Percentiles rank a stretch among this genome's conserved stretches.
Evolutionary conservation across 1,284 basidiomycete genomes (phyloP).

Genomic region (Austropuccinia psidii): DNA sequence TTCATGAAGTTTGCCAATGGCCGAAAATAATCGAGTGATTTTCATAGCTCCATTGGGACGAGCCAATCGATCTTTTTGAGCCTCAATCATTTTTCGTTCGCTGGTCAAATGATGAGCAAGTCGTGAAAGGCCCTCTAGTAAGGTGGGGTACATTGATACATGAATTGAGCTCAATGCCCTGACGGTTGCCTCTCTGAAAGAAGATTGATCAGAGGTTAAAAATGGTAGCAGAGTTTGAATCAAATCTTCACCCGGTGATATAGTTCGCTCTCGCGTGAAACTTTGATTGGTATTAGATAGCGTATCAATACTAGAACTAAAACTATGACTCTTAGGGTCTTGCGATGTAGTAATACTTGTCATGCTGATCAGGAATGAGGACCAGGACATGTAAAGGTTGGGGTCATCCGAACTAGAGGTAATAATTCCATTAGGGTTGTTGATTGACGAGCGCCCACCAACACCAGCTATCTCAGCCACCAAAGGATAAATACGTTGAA

Average conservation of each 20-base stretch:
- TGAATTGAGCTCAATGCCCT: slow-evolving; percentile 34
- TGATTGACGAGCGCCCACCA: slow-evolving; percentile 18
- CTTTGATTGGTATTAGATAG: slow-evolving; percentile 12
- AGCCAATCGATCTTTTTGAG: slow-evolving; percentile 34
- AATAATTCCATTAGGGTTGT: too few species aligned
- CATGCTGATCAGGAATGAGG: slow-evolving; percentile 28
- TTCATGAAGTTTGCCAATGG: slow-evolving; percentile 35
- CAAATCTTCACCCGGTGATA: slow-evolving; percentile 33
- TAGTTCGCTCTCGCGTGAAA: slow-evolving; percentile 18
- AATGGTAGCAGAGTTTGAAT: slow-evolving; percentile 35
- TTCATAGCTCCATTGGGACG: slow-evolving; percentile 20
- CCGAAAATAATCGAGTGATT: slow-evolving; percentile 31
- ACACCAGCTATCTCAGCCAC: slow-evolving; percentile 33
- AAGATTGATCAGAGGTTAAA: slow-evolving; percentile 34
- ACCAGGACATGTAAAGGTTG: slow-evolving; percentile 35
- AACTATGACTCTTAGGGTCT: slow-evolving; percentile 21
- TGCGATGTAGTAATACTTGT: slow-evolving; percentile 35
- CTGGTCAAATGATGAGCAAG: slow-evolving; percentile 37
- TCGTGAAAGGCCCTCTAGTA: slow-evolving; percentile 32
- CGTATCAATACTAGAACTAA: slow-evolving; percentile 28
- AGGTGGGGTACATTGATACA: slow-evolving; percentile 33
- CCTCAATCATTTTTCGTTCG: slow-evolving; percentile 36
- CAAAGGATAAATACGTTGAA: slow-evolving; percentile 37
- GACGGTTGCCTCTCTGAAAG: slow-evolving; percentile 24
- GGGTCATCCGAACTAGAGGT: slow-evolving; percentile 35